These are phyloP conservation scores for Ceratocystiopsis sp. DNA, from an alignment of 2,329 filamentous ascomycete species.

Conservation along the genomic window DNA sequence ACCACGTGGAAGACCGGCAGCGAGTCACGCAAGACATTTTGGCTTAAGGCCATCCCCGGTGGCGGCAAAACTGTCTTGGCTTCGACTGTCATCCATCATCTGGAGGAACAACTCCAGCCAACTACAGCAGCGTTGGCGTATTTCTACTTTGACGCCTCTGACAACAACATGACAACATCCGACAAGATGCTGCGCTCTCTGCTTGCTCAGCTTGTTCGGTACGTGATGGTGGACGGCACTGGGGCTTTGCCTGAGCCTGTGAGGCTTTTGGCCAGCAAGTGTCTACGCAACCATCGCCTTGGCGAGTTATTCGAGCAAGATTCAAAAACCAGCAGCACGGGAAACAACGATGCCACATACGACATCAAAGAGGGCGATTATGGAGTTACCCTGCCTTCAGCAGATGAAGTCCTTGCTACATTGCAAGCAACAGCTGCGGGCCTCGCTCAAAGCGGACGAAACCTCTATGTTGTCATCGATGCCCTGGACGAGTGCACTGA, in stretches of 20 bases:
- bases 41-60: background rate
- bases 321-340: too few relatives aligned
- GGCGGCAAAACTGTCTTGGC: background rate
- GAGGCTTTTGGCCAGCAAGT: too few relatives aligned
- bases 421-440: background rate
- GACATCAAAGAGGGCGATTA: too few relatives aligned
- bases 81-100: background rate
- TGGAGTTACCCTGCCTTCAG: background rate
- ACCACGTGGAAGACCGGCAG: background rate
- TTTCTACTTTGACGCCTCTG: constrained; percentile 1
- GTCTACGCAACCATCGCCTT: too few relatives aligned
- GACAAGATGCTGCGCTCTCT: background rate
- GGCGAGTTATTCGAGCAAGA: too few relatives aligned
- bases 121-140: background rate
- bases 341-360: too few relatives aligned
- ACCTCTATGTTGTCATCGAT: background rate
- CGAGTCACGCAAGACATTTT: background rate
- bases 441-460: background rate
- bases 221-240: too few relatives aligned
- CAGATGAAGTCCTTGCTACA: background rate
- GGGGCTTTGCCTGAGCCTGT: too few relatives aligned
- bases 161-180: background rate
- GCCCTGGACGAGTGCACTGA: background rate
- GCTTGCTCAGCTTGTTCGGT: background rate
- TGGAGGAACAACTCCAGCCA: background rate